Evolutionary conservation across 1,139 yeast genomes (phyloP), one percentile per base, ranked within the genome.

Genomic region (Magnusiomyces clavatus): DNA sequence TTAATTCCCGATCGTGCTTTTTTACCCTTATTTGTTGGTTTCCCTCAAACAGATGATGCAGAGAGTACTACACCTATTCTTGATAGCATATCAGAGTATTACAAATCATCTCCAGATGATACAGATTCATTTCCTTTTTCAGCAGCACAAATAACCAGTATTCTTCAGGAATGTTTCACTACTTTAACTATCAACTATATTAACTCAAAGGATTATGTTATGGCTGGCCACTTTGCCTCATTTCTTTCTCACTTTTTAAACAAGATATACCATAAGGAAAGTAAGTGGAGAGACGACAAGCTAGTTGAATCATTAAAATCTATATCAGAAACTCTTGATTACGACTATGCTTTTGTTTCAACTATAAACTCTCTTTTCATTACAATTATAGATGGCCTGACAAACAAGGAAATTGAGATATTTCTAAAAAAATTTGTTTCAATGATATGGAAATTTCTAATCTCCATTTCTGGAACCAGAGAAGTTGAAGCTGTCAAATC

Each of bases 401-500:
- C 47, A 6, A 47, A 49, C 6, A 46, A 54, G 6, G 66, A 64
- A 47, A 51, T 56, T 6, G 62, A 61, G 45, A 46, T 48, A 24
- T 61, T 61, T 48, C 54, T 61, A 11, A 50, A 48, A 37, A 39
- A 48, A 8, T 41, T 52, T 19, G 56, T 50, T 16, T 51, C 47
- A 5, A 49, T 46, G 47, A 50, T 55, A 4, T 55, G 57, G 56
- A 47, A 64, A 73, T 13, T 70, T 72, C 50, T 63, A 78, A n/a
- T 69, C 76, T 1, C 65, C 72, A 1, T 42, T 12, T 69, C 74
- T 19, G 81, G 82, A 2, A 70, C 69, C 45, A 73, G 72, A 54
- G 88, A 83, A 59, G 83, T 82, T 1, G 90, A 83, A 60, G 71
- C 81, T 0, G 86, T 81, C 1, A 76, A 74, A 49, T 66, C 67